These are phyloP conservation scores for Hygrophoropsis aurantiaca DNA, from an alignment of 768 basidiomycete genomes.

Conservation along the genomic window DNA sequence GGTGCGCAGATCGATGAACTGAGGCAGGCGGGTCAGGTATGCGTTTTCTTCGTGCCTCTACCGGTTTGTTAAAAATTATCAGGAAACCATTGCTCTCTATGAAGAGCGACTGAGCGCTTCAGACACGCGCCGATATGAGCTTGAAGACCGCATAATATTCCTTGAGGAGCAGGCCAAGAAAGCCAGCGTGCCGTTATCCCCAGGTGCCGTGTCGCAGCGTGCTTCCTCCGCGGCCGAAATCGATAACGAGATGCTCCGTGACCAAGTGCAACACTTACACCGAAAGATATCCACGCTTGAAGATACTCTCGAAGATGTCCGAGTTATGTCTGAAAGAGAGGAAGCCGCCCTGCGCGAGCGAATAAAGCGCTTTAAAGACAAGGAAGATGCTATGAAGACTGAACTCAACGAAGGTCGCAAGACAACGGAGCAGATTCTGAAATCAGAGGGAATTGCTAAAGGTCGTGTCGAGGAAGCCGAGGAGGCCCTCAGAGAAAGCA, in stretches of 20 bases:
- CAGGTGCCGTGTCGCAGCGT: conserved; percentile 35
- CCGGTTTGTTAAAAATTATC: conserved; percentile 8
- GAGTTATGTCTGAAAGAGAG: conserved; percentile 69
- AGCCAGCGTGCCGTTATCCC: conserved; percentile 29
- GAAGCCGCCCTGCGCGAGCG: conserved; percentile 61
- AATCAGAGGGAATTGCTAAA: conserved; percentile 62
- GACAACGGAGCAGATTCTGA: conserved; percentile 61
- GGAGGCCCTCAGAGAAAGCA: conserved; percentile 86
- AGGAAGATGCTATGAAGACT: conserved; percentile 66
- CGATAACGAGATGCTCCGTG: conserved; percentile 89
- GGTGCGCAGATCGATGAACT: conserved; percentile 79
- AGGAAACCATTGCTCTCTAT: conserved; percentile 95
- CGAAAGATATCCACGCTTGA: conserved; percentile 74
- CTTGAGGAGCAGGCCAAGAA: conserved; percentile 54
- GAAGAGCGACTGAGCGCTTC: conserved; percentile 80
- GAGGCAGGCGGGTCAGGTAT: conserved; percentile 83
- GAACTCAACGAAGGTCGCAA: conserved; percentile 69
- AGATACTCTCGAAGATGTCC: conserved; percentile 81
- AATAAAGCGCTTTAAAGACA: conserved; percentile 68
- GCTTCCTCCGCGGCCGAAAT: conserved; percentile 80
- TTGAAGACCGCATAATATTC: conserved; percentile 61
- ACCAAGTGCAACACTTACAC: conserved; percentile 88
- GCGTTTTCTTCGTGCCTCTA: conserved; percentile 12
- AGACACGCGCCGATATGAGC: conserved; percentile 73
- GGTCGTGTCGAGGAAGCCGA: conserved; percentile 81